These are phyloP conservation scores for Sclerotinia borealis DNA, from an alignment of 2,329 filamentous ascomycete genomes.

Conservation along the genomic window DNA sequence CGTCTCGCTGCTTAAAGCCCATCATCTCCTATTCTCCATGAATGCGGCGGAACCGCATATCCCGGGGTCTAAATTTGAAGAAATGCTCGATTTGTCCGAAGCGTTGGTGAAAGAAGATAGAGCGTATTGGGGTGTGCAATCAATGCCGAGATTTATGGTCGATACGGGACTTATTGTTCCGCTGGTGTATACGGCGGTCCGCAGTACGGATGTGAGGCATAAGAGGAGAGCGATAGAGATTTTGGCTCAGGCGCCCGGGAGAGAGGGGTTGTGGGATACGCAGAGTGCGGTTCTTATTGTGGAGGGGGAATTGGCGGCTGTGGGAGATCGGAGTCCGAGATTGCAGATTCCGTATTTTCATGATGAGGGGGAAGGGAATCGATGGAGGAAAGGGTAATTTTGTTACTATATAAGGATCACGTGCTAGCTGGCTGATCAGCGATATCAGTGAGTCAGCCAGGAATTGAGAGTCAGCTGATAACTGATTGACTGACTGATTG, in stretches of 20 bases:
- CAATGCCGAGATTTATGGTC: conserved; percentile 7
- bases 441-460: too few relatives aligned
- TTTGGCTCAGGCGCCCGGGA: conserved; percentile 19
- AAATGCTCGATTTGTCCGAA: conserved; percentile 24
- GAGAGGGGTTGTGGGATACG: conserved; percentile 30
- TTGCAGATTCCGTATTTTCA: background rate
- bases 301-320: conserved; percentile 7
- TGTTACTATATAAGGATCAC: too few relatives aligned
- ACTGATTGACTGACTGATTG: too few relatives aligned
- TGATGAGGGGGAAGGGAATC: background rate
- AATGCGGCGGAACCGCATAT: conserved; percentile 16
- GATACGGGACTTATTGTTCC: conserved; percentile 26
- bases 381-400: too few relatives aligned
- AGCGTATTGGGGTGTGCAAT: background rate
- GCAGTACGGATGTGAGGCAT: conserved; percentile 14
- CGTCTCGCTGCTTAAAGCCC: conserved; percentile 38
- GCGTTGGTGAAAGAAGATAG: conserved; percentile 9
- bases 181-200: conserved; percentile 23
- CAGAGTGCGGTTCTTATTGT: conserved; percentile 21
- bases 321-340: background rate
- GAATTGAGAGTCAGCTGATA: too few relatives aligned
- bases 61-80: conserved; percentile 20
- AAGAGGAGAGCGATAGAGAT: conserved; percentile 21
- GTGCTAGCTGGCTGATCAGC: too few relatives aligned
- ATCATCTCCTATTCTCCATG: conserved; percentile 23